Percentiles rank a stretch among this genome's conserved stretches.
These are phyloP conservation scores for Hypoxylon trugodes DNA, from an alignment of 495 filamentous ascomycete genomes.

Conservation along the genomic window DNA sequence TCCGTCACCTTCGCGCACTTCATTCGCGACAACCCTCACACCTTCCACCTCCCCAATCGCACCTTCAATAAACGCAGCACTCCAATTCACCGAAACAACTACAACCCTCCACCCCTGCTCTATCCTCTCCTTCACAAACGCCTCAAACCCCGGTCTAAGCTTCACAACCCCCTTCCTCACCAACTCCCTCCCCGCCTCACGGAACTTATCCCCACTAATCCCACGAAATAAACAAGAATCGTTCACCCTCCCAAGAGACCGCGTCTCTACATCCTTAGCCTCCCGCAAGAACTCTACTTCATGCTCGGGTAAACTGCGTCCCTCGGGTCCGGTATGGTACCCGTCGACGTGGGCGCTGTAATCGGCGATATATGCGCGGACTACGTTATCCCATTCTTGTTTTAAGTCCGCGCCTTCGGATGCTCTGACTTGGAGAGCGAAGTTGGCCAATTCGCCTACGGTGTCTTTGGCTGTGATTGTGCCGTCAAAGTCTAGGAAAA, in stretches of 20 bases:
- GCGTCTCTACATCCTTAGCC: constrained; percentile 46
- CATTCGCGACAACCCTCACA: constrained; percentile 45
- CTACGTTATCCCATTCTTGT: constrained; percentile 47
- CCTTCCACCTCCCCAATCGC: constrained; percentile 35
- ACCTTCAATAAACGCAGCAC: constrained; percentile 49
- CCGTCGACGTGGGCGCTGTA: constrained; percentile 41
- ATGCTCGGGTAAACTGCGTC: constrained; percentile 34
- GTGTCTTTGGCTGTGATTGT: constrained; percentile 56
- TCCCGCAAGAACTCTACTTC: constrained; percentile 52
- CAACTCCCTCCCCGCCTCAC: constrained; percentile 38
- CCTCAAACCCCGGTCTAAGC: constrained; percentile 48
- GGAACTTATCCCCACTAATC: constrained; percentile 27
- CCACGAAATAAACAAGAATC: constrained; percentile 46
- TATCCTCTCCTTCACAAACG: constrained; percentile 37
- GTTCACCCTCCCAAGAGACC: constrained; percentile 46
- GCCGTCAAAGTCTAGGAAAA: constrained; percentile 61
- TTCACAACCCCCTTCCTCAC: constrained; percentile 37
- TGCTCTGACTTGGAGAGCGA: constrained; percentile 37
- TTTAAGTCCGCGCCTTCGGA: constrained; percentile 37
- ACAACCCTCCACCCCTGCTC: constrained; percentile 41
- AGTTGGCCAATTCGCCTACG: constrained; percentile 39
- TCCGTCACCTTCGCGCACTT: constrained; percentile 44
- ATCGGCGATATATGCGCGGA: constrained; percentile 48
- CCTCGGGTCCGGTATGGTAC: constrained; percentile 38
- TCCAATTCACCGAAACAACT: constrained; percentile 59